phyloP scores from a whole-genome alignment of 2,329 filamentous ascomycete genomes.

The Lanzia echinophila region DNA sequence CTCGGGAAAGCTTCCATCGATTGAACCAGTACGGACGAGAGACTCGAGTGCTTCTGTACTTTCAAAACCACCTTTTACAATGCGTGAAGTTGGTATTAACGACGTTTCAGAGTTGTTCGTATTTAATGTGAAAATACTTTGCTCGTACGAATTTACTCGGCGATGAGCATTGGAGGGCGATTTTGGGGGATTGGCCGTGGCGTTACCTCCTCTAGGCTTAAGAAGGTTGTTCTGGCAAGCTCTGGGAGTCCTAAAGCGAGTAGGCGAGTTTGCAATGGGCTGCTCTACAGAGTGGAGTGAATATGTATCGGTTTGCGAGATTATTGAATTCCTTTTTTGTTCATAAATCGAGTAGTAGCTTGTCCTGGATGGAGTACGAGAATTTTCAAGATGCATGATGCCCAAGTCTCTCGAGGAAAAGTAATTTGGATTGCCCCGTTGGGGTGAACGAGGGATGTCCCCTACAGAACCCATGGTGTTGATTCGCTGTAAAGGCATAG shows the following conservation, averaged over 20 bases:
- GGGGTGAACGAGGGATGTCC: slow-evolving; percentile 32
- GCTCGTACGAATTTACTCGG: slow-evolving; percentile 26
- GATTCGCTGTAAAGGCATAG: slow-evolving; percentile 31
- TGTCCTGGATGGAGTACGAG: slow-evolving; percentile 39
- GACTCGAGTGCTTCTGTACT: slow-evolving; percentile 21
- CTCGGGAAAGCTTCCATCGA: slow-evolving; percentile 53
- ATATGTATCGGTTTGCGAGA: slow-evolving; percentile 50
- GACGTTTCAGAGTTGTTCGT: slow-evolving; percentile 37
- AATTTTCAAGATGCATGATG: slow-evolving; percentile 16
- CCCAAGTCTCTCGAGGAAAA: slow-evolving; percentile 37
- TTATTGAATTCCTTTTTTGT: slow-evolving; percentile 44
- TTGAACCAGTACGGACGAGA: slow-evolving; percentile 41
- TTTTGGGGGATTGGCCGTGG: slow-evolving; percentile 16
- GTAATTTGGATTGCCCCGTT: slow-evolving; percentile 34
- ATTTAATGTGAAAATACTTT: slow-evolving; percentile 54
- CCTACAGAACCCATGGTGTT: slow-evolving; percentile 28
- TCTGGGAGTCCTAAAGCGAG: slow-evolving; percentile 27
- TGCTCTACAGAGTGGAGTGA: slow-evolving; percentile 42
- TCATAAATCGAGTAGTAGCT: slow-evolving; percentile 47
- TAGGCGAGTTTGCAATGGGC: slow-evolving; percentile 41
- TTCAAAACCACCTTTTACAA: slow-evolving; percentile 30
- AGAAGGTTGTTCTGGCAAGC: slow-evolving; percentile 28
- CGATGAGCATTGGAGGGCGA: slow-evolving; percentile 28
- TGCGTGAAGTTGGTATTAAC: slow-evolving; percentile 21
- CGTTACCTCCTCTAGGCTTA: slow-evolving; percentile 32